Evolutionary conservation across 495 filamentous ascomycete genomes (phyloP).

Genomic region (Aspergillus diversus): DNA sequence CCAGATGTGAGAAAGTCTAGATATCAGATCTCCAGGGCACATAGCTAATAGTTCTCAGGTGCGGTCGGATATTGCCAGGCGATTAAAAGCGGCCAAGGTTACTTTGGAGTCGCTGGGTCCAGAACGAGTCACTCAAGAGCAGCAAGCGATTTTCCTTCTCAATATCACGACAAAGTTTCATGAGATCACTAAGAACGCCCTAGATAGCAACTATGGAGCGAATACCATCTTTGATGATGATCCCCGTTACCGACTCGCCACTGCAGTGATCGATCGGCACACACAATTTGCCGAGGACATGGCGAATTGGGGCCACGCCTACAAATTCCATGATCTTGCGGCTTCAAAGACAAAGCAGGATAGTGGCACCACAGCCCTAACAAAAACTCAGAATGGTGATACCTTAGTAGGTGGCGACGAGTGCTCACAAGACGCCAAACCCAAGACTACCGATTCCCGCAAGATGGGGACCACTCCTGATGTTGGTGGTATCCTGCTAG

Average conservation of each 20-base stretch:
- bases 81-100: conserved; percentile 36
- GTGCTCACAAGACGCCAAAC: too few relatives aligned
- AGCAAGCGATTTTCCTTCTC: conserved; percentile 50
- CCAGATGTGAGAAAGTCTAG: conserved; percentile 9
- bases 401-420: too few relatives aligned
- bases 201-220: conserved; percentile 47
- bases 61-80: conserved; percentile 45
- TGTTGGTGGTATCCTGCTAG: not conserved
- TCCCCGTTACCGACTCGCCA: conserved; percentile 43
- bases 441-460: too few relatives aligned
- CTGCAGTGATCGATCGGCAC: conserved; percentile 46
- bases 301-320: conserved; percentile 3
- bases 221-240: conserved; percentile 42
- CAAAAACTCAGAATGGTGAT: too few relatives aligned
- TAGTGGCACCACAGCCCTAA: too few relatives aligned
- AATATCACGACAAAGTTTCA: conserved; percentile 49
- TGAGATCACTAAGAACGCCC: conserved; percentile 36
- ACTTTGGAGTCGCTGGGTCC: conserved; percentile 48
- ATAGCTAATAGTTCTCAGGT: conserved; percentile 35
- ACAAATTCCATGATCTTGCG: not conserved
- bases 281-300: conserved; percentile 41
- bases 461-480: not conserved
- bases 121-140: conserved; percentile 40
- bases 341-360: too few relatives aligned
- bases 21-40: not conserved